phyloP scores from a whole-genome alignment of 306 rosid species.

The Glycine soja region DNA sequence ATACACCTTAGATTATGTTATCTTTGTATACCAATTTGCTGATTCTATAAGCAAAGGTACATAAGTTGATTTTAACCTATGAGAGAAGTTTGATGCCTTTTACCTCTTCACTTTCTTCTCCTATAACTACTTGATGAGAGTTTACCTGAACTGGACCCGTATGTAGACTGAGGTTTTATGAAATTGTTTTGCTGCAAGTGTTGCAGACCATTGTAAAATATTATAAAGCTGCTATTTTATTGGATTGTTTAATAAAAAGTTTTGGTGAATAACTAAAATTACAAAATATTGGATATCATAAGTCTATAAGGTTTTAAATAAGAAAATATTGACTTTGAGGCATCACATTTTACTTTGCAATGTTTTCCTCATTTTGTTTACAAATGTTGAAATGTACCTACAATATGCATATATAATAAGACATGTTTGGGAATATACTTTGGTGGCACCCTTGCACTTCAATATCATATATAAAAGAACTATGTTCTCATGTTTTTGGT shows the following conservation, averaged over 20 bases:
- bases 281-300: constrained; percentile 4
- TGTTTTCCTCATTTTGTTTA: not conserved
- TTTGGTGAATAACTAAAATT: not conserved
- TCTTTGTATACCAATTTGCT: no score
- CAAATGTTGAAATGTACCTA: constrained; percentile 3
- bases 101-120: not conserved
- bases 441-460: constrained; percentile 3
- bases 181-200: not conserved
- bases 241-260: not conserved
- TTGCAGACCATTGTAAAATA: constrained; percentile 5
- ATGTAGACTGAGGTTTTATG: not conserved
- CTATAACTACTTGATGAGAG: not conserved
- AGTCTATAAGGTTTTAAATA: not conserved
- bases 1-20: not conserved
- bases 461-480: constrained; percentile 17
- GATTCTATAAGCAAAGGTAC: not conserved
- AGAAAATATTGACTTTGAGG: not conserved
- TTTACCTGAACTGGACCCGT: not conserved
- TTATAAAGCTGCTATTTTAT: constrained; percentile 2
- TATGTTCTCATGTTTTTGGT: not conserved
- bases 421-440: constrained; percentile 15
- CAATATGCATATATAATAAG: not conserved
- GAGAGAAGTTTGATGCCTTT: not conserved
- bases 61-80: not conserved
- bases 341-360: constrained; percentile 1